phyloP scores from a whole-genome alignment of 345 rosid genomes.

The Salix viminalis region DNA sequence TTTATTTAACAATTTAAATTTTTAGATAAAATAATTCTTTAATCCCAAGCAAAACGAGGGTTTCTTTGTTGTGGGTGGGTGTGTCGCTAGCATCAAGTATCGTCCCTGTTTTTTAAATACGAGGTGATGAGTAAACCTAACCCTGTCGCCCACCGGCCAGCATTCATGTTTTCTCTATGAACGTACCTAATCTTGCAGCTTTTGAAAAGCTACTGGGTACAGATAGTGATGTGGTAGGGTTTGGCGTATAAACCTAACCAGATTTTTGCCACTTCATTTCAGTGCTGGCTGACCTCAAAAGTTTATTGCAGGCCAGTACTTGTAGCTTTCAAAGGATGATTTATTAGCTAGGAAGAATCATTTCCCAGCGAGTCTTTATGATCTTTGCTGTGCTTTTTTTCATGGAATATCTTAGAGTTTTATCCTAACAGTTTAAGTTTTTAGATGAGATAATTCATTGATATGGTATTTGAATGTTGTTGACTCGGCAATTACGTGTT shows the following conservation, averaged over 20 bases:
- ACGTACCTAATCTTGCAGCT: background rate
- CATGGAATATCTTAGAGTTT: too few relatives aligned
- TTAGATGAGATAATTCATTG: accelerated
- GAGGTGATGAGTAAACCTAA: background rate
- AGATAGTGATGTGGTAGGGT: background rate
- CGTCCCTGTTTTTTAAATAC: background rate
- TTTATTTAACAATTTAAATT: accelerated
- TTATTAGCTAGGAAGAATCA: background rate
- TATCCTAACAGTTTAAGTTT: too few relatives aligned
- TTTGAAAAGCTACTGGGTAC: background rate
- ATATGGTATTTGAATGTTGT: accelerated
- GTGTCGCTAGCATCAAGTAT: background rate
- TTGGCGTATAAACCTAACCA: background rate
- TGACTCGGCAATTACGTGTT: accelerated
- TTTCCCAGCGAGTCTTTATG: background rate
- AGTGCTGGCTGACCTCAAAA: background rate
- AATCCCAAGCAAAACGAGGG: accelerated
- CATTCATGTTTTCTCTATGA: background rate
- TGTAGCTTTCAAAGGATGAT: background rate
- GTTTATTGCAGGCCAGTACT: too few relatives aligned
- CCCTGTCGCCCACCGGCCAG: background rate
- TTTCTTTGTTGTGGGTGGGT: too few relatives aligned
- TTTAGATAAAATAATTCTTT: too few relatives aligned
- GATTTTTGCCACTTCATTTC: background rate
- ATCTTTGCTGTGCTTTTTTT: background rate